Base-by-base conservation (phyloP, 495 filamentous ascomycete species). In the Saxophila tyrrhenica region DNA sequence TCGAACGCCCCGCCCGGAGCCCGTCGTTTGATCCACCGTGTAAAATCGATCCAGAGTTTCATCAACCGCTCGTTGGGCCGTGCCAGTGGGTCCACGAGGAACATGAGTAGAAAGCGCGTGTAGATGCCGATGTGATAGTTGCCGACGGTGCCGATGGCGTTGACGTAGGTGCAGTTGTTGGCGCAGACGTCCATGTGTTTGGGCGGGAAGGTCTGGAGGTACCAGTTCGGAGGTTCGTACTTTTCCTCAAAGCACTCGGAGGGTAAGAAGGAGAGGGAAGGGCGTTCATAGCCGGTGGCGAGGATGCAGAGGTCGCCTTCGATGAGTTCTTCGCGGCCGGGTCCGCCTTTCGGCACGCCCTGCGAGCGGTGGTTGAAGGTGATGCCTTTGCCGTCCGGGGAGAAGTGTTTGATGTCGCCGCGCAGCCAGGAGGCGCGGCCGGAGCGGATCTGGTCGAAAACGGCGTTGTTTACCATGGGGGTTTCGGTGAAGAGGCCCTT, bases 91-190 rank as follows among this genome's bases (percentile, higher is more conserved):
- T 92, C 87, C 11, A 83, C 79, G 45, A 92, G 72, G 64, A 91
- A 91, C 85, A 91, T 89, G 25, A 92, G 75, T 29, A 94, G 70
- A 56, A 94, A 82, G 0, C 88, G 73, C 0, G 87, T 92, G 67
- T 91, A 92, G 52, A 94, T 89, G 17, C 87, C 88, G 25, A 92
- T 89, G 58, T 94, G 87, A 73, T 84, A 91, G 62, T 92, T 89
- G 0, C 86, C 85, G 0, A 89, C 85, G 0, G 80, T 78, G 1
- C 88, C 87, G 56, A 94, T 91, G 0, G 82, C 87, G 52, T 84
- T 82, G 39, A 89, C 72, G 52, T 89, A 92, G 0, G 87, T 91
- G 71, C 79, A 89, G 65, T 94, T 94, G 70, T 86, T 89, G 60
- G 79, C 81, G 54, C 82, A 86, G 22, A 91, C 74, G 43, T 76